Percentiles rank a stretch among this genome's conserved stretches.
Conservation (phyloP, 2,329 filamentous ascomycete genomes). For the Penicillium sp. region DNA sequence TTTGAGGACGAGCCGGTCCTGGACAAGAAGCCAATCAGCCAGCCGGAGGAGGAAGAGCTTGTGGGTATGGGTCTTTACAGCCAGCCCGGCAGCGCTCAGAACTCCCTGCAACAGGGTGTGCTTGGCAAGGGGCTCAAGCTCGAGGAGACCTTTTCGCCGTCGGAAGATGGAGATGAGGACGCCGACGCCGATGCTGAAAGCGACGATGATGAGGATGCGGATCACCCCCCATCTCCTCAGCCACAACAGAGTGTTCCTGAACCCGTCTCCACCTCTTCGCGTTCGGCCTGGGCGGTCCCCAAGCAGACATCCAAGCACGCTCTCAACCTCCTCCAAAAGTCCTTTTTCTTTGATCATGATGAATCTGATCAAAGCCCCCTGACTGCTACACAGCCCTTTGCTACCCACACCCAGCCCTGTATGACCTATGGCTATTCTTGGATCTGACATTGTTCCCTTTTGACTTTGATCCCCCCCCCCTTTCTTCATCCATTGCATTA, state of each 20-base stretch:
- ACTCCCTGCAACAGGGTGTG: constrained; percentile 53
- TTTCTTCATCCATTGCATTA: constrained; percentile 3
- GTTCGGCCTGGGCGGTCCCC: constrained; percentile 8
- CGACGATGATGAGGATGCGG: constrained; percentile 21
- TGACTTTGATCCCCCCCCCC: constrained; percentile 4
- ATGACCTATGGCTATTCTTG: constrained; percentile 33
- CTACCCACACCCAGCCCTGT: constrained; percentile 25
- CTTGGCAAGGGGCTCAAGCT: constrained; percentile 70
- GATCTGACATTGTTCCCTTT: constrained; percentile 20
- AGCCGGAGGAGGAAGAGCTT: constrained; percentile 43
- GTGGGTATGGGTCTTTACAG: constrained; percentile 72
- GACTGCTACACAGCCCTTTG: constrained; percentile 21
- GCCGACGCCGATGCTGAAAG: constrained; percentile 44
- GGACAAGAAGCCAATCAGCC: constrained; percentile 48
- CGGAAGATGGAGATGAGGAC: constrained; percentile 57
- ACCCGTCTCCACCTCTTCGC: constrained; percentile 5
- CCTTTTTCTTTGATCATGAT: constrained; percentile 32
- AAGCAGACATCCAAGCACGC: constrained; percentile 20
- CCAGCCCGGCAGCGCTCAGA: constrained; percentile 55
- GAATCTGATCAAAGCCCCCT: constrained; percentile 21
- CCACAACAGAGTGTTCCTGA: constrained; percentile 6
- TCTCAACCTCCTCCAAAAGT: constrained; percentile 26
- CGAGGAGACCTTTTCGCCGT: constrained; percentile 67
- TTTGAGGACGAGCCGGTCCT: constrained; percentile 21
- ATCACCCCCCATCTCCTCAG: constrained; percentile 8